Evolutionary conservation across 345 rosid species (phyloP).

Genomic region (Arabis alpina): DNA sequence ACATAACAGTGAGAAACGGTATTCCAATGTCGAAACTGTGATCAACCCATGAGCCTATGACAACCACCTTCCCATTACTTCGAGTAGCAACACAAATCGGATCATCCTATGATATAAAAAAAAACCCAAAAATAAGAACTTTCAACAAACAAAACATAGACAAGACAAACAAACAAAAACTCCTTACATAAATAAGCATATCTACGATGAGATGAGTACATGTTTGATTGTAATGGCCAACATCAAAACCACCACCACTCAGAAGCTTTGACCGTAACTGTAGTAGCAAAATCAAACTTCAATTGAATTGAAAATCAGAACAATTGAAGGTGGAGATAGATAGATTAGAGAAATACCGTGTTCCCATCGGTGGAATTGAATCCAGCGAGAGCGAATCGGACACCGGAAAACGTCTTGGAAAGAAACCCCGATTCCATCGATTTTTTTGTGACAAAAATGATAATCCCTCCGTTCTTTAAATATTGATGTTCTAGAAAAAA

Average conservation of each 20-base stretch:
- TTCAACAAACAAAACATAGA: too few species aligned
- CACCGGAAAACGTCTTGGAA: conserved; percentile 59
- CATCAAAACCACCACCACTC: conserved; percentile 73
- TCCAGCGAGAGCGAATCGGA: conserved; percentile 72
- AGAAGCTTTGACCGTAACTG: conserved; percentile 76
- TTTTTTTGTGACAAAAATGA: too few species aligned
- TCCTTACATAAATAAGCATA: conserved; percentile 66
- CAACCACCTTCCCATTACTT: conserved; percentile 67
- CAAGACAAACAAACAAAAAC: too few species aligned
- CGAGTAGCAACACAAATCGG: too few species aligned
- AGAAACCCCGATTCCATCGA: conserved; percentile 47
- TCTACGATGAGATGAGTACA: conserved; percentile 82
- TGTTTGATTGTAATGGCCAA: conserved; percentile 46
- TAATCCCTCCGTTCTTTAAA: too few species aligned
- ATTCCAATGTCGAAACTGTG: conserved; percentile 76
- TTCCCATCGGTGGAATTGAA: conserved; percentile 52
- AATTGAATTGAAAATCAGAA: background rate
- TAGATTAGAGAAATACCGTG: conserved; percentile 39
- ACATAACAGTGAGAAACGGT: too few species aligned
- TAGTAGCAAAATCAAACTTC: background rate
- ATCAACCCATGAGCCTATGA: conserved; percentile 82
- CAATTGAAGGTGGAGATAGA: background rate
- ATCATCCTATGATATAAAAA: too few species aligned
- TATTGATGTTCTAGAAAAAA: too few species aligned
- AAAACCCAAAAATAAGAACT: too few species aligned